These are phyloP conservation scores for Sporothrix humicola DNA, from an alignment of 2,329 filamentous ascomycete genomes.

Conservation along the genomic window DNA sequence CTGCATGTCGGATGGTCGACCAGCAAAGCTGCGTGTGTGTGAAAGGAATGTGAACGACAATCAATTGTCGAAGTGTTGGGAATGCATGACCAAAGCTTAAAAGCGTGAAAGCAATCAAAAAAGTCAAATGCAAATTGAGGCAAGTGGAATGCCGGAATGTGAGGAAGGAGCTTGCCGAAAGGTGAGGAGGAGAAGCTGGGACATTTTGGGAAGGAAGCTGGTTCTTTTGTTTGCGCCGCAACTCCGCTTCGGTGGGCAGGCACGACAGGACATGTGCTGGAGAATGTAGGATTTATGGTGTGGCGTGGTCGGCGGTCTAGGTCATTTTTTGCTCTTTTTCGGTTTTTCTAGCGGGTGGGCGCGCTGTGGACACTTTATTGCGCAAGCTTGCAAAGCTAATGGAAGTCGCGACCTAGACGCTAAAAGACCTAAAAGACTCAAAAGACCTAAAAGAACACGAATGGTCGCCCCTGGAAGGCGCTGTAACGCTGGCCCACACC, in stretches of 20 bases:
- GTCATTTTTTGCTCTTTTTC: not conserved
- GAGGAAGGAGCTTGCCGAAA: not conserved
- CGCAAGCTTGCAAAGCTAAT: too few species aligned
- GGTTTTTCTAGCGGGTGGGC: not conserved
- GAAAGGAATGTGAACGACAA: not conserved
- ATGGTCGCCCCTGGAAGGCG: not conserved
- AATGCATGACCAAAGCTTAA: not conserved
- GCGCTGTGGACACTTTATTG: too few species aligned
- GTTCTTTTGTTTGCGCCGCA: not conserved
- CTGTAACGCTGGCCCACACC: constrained; percentile 14
- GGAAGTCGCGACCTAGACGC: too few species aligned
- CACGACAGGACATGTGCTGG: too few species aligned
- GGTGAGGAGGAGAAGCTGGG: not conserved
- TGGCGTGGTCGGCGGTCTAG: not conserved
- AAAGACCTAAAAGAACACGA: not conserved
- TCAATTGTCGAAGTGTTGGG: not conserved
- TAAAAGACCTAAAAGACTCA: too few species aligned
- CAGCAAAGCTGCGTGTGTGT: not conserved
- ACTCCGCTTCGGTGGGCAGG: not conserved
- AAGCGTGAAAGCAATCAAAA: not conserved
- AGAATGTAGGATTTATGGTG: not conserved
- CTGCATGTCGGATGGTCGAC: not conserved
- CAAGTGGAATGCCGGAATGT: too few species aligned
- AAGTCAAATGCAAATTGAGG: not conserved
- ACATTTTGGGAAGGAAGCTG: not conserved